These are phyloP conservation scores for Ogataea henricii DNA, from an alignment of 805 yeast species.

Conservation along the genomic window DNA sequence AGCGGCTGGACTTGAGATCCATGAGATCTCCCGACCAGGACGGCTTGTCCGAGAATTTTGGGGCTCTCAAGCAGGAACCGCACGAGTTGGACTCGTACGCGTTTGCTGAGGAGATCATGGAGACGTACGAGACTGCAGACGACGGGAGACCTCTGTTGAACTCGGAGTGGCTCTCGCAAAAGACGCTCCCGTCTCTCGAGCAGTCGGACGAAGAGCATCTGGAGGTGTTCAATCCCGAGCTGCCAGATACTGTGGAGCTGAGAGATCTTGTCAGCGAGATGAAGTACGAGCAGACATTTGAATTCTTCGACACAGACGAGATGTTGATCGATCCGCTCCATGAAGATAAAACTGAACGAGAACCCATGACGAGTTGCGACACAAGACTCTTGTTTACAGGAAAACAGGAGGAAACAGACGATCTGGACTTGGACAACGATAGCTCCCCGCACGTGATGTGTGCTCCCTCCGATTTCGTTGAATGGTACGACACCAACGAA, in stretches of 20 bases:
- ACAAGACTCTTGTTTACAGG: not conserved
- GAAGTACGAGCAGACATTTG: not conserved
- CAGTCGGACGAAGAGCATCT: constrained; percentile 5
- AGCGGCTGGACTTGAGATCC: not conserved
- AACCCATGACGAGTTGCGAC: not conserved
- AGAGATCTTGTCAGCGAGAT: not conserved
- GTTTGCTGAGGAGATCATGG: not conserved
- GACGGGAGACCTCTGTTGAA: not conserved
- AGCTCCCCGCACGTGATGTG: not conserved
- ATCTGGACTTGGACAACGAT: not conserved
- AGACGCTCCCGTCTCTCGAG: constrained; percentile 3
- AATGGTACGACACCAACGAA: constrained; percentile 1
- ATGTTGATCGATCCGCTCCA: not conserved
- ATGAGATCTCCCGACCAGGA: not conserved
- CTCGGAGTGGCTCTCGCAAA: constrained; percentile 1
- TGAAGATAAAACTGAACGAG: not conserved
- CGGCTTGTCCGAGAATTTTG: not conserved
- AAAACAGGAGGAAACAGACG: not conserved
- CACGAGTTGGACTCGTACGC: not conserved
- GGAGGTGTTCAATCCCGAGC: constrained; percentile 3
- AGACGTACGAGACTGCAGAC: not conserved
- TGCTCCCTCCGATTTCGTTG: not conserved
- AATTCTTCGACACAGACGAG: constrained; percentile 1
- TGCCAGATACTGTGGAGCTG: not conserved
- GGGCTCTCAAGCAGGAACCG: not conserved